Conservation (phyloP, 176 grass and related monocot genomes). For the Thalia dealbata region DNA sequence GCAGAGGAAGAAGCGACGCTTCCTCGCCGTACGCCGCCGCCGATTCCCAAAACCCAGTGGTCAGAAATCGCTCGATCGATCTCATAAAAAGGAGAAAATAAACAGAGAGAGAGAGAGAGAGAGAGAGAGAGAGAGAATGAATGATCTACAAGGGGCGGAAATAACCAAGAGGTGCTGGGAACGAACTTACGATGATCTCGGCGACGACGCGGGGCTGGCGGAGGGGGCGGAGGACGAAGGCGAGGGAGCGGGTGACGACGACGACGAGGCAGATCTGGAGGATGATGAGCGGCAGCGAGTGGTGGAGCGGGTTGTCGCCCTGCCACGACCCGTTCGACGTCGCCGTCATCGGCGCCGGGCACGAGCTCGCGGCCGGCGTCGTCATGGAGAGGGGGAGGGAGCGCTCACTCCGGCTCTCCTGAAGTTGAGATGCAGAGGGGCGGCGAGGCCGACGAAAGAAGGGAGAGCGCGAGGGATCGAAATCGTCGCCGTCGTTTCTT, state of each 20-base stretch:
- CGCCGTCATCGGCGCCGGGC: slow-evolving; percentile 1
- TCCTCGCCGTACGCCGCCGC: too few relatives aligned
- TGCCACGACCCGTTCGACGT: slow-evolving; percentile 14
- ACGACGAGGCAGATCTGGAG: slow-evolving; percentile 92
- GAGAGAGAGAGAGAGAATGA: too few relatives aligned
- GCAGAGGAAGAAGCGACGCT: too few relatives aligned
- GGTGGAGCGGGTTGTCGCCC: slow-evolving; percentile 13
- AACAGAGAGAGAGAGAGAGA: too few relatives aligned
- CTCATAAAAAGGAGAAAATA: too few relatives aligned
- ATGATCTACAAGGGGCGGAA: neutral
- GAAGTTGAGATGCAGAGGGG: too few relatives aligned
- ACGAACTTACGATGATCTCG: slow-evolving; percentile 60
- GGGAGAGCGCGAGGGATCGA: too few relatives aligned
- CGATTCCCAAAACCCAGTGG: too few relatives aligned
- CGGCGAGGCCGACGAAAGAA: too few relatives aligned
- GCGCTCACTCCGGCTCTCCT: too few relatives aligned
- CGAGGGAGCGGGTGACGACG: slow-evolving; percentile 55
- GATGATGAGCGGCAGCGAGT: slow-evolving; percentile 47
- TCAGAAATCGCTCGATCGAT: too few relatives aligned
- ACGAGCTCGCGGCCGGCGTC: neutral
- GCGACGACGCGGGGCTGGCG: slow-evolving; percentile 83
- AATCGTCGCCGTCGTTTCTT: too few relatives aligned
- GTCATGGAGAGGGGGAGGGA: neutral
- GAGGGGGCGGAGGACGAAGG: slow-evolving; percentile 66
- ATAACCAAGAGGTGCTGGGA: neutral